These are phyloP conservation scores for Fusarium goolgardi DNA, from an alignment of 2,329 filamentous ascomycete species.

Conservation along the genomic window DNA sequence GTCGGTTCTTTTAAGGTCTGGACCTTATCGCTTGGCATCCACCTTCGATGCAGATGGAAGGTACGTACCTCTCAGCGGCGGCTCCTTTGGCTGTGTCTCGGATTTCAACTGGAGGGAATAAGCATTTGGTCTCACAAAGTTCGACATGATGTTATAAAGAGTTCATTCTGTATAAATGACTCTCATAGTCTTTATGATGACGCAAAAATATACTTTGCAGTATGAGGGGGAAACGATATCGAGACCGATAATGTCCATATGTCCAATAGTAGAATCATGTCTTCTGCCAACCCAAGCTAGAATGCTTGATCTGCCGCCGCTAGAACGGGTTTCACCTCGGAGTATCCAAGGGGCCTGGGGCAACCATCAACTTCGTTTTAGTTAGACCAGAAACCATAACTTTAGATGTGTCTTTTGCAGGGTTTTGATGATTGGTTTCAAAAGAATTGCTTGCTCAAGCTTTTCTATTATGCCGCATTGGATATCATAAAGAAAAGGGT, in stretches of 20 bases:
- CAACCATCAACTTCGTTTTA: slow-evolving; percentile 3
- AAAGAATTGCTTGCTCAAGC: neutral
- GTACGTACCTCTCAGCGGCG: slow-evolving; percentile 36
- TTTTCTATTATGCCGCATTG: neutral
- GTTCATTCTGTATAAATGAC: neutral
- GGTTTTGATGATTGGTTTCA: neutral
- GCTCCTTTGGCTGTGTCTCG: neutral
- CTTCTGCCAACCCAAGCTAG: neutral
- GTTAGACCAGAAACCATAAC: slow-evolving; percentile 1
- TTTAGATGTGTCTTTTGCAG: neutral
- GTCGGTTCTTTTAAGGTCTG: slow-evolving; percentile 37
- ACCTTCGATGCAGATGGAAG: slow-evolving; percentile 3
- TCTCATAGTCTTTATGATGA: neutral
- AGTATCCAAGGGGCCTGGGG: neutral
- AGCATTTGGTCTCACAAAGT: neutral
- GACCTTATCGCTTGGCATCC: slow-evolving; percentile 42
- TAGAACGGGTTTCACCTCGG: slow-evolving; percentile 6
- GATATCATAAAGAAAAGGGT: neutral
- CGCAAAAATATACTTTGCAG: neutral
- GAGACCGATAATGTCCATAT: neutral
- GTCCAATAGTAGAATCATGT: neutral
- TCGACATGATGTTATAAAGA: neutral
- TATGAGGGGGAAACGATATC: neutral
- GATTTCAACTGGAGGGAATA: neutral
- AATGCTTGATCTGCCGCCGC: slow-evolving; percentile 4